Base-by-base conservation (phyloP, 495 filamentous ascomycete species). In the Aspergillus avenaceus region DNA sequence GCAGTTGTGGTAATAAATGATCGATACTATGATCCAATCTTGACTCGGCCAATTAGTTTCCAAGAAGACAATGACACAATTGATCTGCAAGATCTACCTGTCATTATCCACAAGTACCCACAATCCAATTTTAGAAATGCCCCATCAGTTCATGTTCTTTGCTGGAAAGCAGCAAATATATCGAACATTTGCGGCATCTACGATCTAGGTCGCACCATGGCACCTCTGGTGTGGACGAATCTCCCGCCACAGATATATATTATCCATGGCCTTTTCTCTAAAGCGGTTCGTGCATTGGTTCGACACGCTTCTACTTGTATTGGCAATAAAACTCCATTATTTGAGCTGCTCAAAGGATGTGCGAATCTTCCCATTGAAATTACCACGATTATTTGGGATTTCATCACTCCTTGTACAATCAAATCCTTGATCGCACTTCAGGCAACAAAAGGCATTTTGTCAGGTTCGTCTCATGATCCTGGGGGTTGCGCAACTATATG, bases 191-290 rank as follows among this genome's bases (percentile, higher is more conserved):
- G 2, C 29, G n/a, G 23, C 2, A 3, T 36, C 23, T 27, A 21
- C 19, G 16, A 47, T 36, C 28, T 47, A 16, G 45, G 45, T 25
- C 27, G 3, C 2, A 29, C 45, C 29, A 47, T 47, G 45, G 37
- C 29, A 21, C 45, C 45, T 23, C 31, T 47, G n/a, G 18, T 36
- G 0, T 47, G 45, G 45, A 23, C 27, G 0, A 21, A 2, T 0
- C 45, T 47, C 25, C 45, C 45, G n/a, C 45, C 36, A n/a, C 22
- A n/a, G 13, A 34, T 47, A 18, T 24, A 37, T 2, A 19, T 3
- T 2, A 3, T 5, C 25, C 19, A 3, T 23, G 4, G 6, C 11
- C 13, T 21, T 8, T n/a, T 36, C 3, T 7, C 28, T 8, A 24
- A 42, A 25, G 21, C 40, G 11, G n/a, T 42, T 13, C 40, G 11